phyloP scores from a whole-genome alignment of 2,329 filamentous ascomycete genomes.

The Rutstroemia sydowiana region DNA sequence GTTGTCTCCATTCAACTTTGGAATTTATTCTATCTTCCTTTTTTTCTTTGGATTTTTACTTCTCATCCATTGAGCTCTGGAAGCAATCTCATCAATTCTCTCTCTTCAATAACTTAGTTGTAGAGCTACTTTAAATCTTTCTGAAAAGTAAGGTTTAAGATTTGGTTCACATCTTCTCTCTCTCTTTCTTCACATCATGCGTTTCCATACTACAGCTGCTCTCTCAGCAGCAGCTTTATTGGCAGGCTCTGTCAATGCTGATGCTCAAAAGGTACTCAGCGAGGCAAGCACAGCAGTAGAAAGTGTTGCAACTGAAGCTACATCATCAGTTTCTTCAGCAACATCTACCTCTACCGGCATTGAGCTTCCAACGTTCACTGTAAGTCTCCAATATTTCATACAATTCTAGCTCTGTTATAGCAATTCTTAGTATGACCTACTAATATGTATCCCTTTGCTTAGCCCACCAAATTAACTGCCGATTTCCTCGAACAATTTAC shows the following conservation, averaged over 20 bases:
- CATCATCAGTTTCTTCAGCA: conserved; percentile 33
- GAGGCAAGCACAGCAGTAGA: conserved; percentile 37
- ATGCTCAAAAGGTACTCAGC: conserved; percentile 49
- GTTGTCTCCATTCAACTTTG: background rate
- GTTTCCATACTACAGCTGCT: conserved; percentile 72
- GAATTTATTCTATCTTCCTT: background rate
- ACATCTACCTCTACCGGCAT: conserved; percentile 52
- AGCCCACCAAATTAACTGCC: conserved; percentile 85
- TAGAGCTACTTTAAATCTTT: conserved; percentile 17
- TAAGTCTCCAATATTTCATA: conserved; percentile 40
- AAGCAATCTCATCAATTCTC: conserved; percentile 17
- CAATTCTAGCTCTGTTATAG: conserved; percentile 18
- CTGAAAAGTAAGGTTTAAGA: conserved; percentile 16
- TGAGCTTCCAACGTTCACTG: conserved; percentile 77
- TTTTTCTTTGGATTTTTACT: conserved; percentile 10
- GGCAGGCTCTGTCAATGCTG: conserved; percentile 61
- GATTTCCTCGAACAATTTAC: conserved; percentile 98
- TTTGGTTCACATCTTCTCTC: too few relatives aligned
- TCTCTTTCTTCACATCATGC: conserved; percentile 52
- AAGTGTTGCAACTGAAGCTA: conserved; percentile 31
- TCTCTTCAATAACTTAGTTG: conserved; percentile 16
- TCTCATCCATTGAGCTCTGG: conserved; percentile 22
- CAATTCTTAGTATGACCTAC: background rate
- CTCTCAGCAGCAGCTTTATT: conserved; percentile 68
- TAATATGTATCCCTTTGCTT: conserved; percentile 15